Conservation (phyloP, 73 alveolate genomes). For the Blepharisma stoltei region DNA sequence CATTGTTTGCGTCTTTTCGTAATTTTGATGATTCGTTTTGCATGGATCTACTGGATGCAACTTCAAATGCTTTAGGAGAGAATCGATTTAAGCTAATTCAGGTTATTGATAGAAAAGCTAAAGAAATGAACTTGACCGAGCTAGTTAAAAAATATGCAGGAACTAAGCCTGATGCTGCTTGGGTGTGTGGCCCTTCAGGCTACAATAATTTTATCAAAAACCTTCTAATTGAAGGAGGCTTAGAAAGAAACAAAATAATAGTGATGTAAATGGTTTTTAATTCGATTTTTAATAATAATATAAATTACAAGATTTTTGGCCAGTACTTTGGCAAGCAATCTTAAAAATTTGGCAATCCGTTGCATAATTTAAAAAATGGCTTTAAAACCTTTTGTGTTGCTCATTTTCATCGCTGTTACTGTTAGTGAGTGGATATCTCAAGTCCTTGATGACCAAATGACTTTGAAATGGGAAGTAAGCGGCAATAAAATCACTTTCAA, state of each 20-base stretch:
- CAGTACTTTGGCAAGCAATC: too few relatives aligned
- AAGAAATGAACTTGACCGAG: neutral
- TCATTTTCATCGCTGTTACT: too few relatives aligned
- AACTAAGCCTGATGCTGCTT: neutral
- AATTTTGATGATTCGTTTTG: neutral
- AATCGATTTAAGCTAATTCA: neutral
- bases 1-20: neutral
- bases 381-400: too few relatives aligned
- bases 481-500: too few relatives aligned
- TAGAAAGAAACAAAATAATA: neutral
- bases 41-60: neutral
- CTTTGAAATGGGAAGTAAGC: conserved; percentile 7
- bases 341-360: too few relatives aligned
- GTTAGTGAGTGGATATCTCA: too few relatives aligned
- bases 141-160: neutral
- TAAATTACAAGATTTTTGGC: too few relatives aligned
- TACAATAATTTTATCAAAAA: neutral
- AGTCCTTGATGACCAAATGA: neutral
- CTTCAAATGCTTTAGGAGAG: neutral
- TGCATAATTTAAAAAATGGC: too few relatives aligned
- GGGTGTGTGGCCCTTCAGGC: conserved; percentile 32
- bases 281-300: too few relatives aligned
- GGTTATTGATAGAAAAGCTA: neutral
- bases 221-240: neutral
- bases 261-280: neutral